Base-by-base conservation (phyloP, 208 protist genomes). In the Leishmania guyanensis region DNA sequence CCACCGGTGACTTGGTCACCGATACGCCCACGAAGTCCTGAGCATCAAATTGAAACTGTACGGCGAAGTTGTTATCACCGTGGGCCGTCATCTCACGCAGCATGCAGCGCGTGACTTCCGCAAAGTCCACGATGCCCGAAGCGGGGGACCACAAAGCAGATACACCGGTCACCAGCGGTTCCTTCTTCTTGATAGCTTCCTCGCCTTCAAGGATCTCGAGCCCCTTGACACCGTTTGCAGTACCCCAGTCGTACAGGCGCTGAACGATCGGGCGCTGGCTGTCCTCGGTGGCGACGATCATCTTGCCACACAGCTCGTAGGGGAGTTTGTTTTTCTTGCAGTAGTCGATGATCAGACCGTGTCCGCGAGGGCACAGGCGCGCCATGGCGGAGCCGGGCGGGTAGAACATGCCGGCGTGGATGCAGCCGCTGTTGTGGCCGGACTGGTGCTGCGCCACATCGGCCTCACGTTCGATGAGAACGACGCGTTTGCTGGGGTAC, bases 341-440 rank as follows among this genome's bases (percentile, higher is more conserved):
- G 84, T 98, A 98, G 29, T 96, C 89, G 78, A 96, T 94, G 74
- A 97, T 96, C 53, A 97, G 71, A 68, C 90, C 78, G 79, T 93
- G 88, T 68, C 97, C 97, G 51, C 92, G 86, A 4, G 93, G 90
- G 86, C 97, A 98, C n/a, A 98, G 85, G 12, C 87, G 86, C 22
- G 95, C 89, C 89, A 95, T 97, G 50, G 87, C 75, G 64, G 88
- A 90, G 77, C 92, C 91, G 16, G 91, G 91, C 54, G 86, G 86
- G 86, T 98, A 98, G 82, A 96, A 98, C 87, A 98, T 95, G 48
- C 97, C 97, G n/a, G 90, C 88, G 81, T 98, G 97, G 75, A 98
- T 94, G 79, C 97, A 97, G 77, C 94, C 94, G 86, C 91, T 96
- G 88, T 97, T 98, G 89, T 98, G 94, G 33, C 89, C 86, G 8